Percentiles rank a stretch among this genome's conserved stretches.
Conservation (phyloP, 495 filamentous ascomycete genomes). For the Articulospora tetracladia region DNA sequence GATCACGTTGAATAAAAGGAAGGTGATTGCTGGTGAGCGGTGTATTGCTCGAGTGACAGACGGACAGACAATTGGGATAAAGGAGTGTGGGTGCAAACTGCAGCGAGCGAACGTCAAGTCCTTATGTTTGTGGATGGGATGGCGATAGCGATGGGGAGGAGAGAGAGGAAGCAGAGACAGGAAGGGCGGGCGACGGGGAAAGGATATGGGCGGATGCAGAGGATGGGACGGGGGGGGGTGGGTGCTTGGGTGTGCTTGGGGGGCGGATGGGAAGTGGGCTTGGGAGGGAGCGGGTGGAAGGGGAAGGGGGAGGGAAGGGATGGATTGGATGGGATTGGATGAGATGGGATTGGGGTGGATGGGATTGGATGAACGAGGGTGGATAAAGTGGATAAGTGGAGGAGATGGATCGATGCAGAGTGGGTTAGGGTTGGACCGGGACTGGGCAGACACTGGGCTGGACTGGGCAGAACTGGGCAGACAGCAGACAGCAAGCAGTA, state of each 20-base stretch:
- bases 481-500: too few relatives aligned
- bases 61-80: background rate
- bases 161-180: constrained; percentile 5
- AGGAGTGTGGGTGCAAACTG: constrained; percentile 12
- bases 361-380: background rate
- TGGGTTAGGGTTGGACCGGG: constrained; percentile 13
- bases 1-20: constrained; percentile 22
- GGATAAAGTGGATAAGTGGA: background rate
- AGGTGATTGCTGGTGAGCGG: constrained; percentile 15
- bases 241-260: background rate
- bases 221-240: background rate
- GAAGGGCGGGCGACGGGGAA: constrained; percentile 1
- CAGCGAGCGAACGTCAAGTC: background rate
- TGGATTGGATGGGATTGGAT: too few relatives aligned
- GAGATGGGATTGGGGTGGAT: constrained; percentile 8
- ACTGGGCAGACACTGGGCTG: background rate
- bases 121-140: too few relatives aligned
- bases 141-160: constrained; percentile 3
- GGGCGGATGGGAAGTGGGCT: too few relatives aligned
- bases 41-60: constrained; percentile 21
- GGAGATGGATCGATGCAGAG: constrained; percentile 16
- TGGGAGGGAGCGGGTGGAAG: too few relatives aligned
- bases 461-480: background rate
- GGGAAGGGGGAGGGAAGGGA: too few relatives aligned
- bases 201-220: constrained; percentile 12